Conservation (phyloP, 805 yeast genomes). For the Pichia cephalocereana region DNA sequence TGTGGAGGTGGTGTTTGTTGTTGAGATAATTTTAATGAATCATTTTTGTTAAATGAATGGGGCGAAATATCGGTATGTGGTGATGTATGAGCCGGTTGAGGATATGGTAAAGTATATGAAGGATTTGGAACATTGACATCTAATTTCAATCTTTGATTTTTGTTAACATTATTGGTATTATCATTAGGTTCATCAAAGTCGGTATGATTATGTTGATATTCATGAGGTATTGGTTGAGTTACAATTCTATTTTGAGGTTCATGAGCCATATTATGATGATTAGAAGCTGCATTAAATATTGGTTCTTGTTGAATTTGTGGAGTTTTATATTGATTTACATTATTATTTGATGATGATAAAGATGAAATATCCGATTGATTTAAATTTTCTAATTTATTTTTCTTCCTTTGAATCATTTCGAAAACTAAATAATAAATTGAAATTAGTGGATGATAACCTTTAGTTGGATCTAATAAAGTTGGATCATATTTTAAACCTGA, state of each 20-base stretch:
- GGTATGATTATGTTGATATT: conserved; percentile 10
- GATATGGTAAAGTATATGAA: conserved; percentile 33
- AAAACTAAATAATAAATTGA: conserved; percentile 81
- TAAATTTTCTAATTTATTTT: conserved; percentile 42
- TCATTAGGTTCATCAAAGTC: too few relatives aligned
- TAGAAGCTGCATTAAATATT: conserved; percentile 10
- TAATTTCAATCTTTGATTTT: background rate
- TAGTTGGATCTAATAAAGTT: conserved; percentile 62
- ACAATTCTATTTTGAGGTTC: conserved; percentile 14
- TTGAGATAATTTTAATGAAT: background rate
- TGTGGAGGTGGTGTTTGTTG: conserved; percentile 15
- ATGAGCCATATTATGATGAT: conserved; percentile 10
- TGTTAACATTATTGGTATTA: too few relatives aligned
- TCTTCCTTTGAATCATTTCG: conserved; percentile 70
- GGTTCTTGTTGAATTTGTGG: conserved; percentile 10
- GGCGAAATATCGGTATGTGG: conserved; percentile 22
- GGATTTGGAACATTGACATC: conserved; percentile 21
- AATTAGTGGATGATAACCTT: conserved; percentile 79
- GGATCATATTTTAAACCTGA: conserved; percentile 19
- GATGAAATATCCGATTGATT: conserved; percentile 1
- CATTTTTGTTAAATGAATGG: conserved; percentile 8
- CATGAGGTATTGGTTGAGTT: conserved; percentile 19
- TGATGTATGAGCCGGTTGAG: conserved; percentile 36
- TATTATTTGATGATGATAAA: too few relatives aligned
- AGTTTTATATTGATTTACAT: conserved; percentile 2